Percentiles rank a stretch among this genome's conserved stretches.
Evolutionary conservation across 768 basidiomycete species (phyloP).

Genomic region (Podaxis sp.): DNA sequence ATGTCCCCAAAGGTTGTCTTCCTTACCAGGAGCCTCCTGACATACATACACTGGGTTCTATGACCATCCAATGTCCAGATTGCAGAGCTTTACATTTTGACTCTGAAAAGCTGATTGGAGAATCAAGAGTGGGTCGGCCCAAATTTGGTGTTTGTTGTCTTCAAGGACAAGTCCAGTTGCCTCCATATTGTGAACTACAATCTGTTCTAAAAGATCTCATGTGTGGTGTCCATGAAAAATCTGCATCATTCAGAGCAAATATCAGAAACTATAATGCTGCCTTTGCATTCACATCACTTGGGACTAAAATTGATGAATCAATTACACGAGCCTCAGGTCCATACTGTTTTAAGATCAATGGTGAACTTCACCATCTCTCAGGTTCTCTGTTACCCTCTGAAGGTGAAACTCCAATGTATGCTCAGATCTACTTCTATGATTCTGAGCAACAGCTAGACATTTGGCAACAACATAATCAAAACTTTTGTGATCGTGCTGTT

Average conservation of each 20-base stretch:
- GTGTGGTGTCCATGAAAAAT: too few relatives aligned
- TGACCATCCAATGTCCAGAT: too few relatives aligned
- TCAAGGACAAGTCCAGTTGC: too few relatives aligned
- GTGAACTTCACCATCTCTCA: constrained; percentile 17
- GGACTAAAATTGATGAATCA: neutral
- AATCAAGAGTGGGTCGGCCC: too few relatives aligned
- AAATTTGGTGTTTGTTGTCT: too few relatives aligned
- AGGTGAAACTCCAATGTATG: constrained; percentile 13
- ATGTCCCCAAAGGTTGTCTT: too few relatives aligned
- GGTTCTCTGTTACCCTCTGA: constrained; percentile 13
- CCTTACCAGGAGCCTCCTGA: too few relatives aligned
- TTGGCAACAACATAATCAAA: neutral
- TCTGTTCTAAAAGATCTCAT: too few relatives aligned
- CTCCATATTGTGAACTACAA: too few relatives aligned
- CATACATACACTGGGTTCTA: too few relatives aligned
- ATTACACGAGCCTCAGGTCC: constrained; percentile 5
- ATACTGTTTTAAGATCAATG: constrained; percentile 19
- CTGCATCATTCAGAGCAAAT: neutral
- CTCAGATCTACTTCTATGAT: constrained; percentile 21
- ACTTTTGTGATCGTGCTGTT: neutral
- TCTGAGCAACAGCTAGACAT: constrained; percentile 11
- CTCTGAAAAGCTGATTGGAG: too few relatives aligned
- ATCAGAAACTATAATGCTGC: neutral
- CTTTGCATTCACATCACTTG: constrained; percentile 2
- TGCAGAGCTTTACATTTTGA: too few relatives aligned